Conservation (phyloP, 805 yeast genomes). For the Kodamaea neixiangensis region DNA sequence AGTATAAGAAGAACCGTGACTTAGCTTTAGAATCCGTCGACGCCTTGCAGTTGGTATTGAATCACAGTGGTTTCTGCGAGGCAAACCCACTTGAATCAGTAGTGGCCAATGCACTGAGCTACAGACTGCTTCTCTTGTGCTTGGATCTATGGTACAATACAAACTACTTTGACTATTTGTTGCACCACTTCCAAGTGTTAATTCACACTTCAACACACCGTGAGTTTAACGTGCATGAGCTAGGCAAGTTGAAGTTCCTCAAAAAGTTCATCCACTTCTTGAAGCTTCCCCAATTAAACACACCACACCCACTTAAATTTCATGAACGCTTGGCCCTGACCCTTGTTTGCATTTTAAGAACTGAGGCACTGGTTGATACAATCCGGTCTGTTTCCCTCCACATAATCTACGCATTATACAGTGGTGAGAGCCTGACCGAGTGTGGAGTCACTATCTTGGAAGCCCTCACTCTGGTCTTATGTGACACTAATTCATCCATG, state of each 20-base stretch:
- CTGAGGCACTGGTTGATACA: constrained; percentile 55
- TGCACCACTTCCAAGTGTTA: constrained; percentile 60
- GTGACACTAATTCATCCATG: constrained; percentile 41
- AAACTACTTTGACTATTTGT: constrained; percentile 52
- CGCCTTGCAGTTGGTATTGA: constrained; percentile 32
- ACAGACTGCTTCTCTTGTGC: constrained; percentile 50
- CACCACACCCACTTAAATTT: constrained; percentile 7
- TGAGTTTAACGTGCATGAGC: constrained; percentile 51
- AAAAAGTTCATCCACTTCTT: constrained; percentile 51
- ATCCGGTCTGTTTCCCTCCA: constrained; percentile 50
- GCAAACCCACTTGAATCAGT: constrained; percentile 55
- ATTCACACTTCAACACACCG: constrained; percentile 27
- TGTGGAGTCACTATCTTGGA: constrained; percentile 23
- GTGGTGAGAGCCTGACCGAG: constrained; percentile 37
- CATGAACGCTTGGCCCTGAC: constrained; percentile 23
- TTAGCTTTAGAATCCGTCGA: constrained; percentile 9
- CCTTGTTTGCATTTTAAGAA: constrained; percentile 23
- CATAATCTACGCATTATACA: constrained; percentile 52
- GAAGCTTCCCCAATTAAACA: constrained; percentile 28
- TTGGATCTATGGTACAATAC: constrained; percentile 67
- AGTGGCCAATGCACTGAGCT: constrained; percentile 56
- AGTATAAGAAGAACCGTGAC: constrained; percentile 34
- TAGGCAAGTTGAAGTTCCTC: constrained; percentile 53
- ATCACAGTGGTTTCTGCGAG: constrained; percentile 53
- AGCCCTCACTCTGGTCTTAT: constrained; percentile 38